Evolutionary conservation across 208 protist genomes (phyloP), one percentile per base, ranked within the genome.

Genomic region (Crithidia acanthocephali): DNA sequence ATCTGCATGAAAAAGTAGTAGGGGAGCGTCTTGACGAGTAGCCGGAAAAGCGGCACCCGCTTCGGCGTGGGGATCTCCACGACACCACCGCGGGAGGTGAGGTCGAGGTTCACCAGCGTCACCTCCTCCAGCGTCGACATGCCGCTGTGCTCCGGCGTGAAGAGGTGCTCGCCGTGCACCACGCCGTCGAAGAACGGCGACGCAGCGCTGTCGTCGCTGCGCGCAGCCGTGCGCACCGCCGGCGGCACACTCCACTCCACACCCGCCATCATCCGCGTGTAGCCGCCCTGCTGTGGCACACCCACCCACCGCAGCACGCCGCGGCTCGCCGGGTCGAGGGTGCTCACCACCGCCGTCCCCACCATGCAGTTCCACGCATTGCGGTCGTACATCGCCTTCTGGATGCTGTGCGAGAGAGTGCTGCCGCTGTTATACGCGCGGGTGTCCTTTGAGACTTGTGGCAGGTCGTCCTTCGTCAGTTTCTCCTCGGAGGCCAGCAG

Each of bases 161-260:
- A 94, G 32, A 94, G 79, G 51, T 84, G 68, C 71, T 94, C 86
- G 27, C 85, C 86, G 62, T 91, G 75, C 30, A 83, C 76, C 22
- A 79, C 63, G 48, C 89, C 89, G 71, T 84, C 59, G 58, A 78
- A 79, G 55, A 84, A 74, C n/a, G 78, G 81, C 48, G 75, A 66
- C 59, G 28, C 42, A 23, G n/a, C 47, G 44, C 50, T 71, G 57
- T 66, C 70, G 27, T 42, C 50, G 18, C 53, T 48, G 37, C 62
- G 68, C 22, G 59, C 51, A 37, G 76, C 71, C 20, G 68, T 40
- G 65, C 80, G 66, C 55, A 60, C 35, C 64, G 82, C 59, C 18
- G 76, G 72, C 73, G 56, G 55, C 59, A 70, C 78, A 28, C 50
- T 71, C 87, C 89, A 94, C 78, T 90, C 84, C 47, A 94, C 85